phyloP scores from a whole-genome alignment of 805 yeast genomes.

The Saccharomycopsis capsularis region DNA sequence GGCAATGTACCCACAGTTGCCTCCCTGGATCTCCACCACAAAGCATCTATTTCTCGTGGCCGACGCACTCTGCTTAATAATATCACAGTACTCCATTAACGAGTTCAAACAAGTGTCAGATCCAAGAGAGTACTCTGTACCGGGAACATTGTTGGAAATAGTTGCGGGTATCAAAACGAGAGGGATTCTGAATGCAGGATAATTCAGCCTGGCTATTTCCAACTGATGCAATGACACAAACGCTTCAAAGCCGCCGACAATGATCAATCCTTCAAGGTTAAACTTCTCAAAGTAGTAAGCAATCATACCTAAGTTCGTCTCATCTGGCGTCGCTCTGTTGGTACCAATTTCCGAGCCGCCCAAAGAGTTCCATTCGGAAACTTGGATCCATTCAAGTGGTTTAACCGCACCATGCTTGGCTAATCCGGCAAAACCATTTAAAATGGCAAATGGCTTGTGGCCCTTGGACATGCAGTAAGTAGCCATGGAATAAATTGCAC shows the following conservation, averaged over 20 bases:
- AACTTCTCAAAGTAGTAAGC: conserved; percentile 68
- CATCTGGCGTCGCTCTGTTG: conserved; percentile 61
- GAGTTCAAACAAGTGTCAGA: conserved; percentile 70
- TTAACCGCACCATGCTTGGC: conserved; percentile 55
- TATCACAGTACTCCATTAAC: conserved; percentile 66
- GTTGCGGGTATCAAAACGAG: conserved; percentile 76
- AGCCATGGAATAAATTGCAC: conserved; percentile 71
- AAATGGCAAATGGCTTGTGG: conserved; percentile 62
- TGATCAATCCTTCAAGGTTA: conserved; percentile 59
- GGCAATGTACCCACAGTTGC: conserved; percentile 75
- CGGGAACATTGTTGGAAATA: conserved; percentile 74
- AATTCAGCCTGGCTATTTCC: conserved; percentile 49
- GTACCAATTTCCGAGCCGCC: conserved; percentile 86
- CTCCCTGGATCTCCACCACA: conserved; percentile 82
- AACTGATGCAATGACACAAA: conserved; percentile 62
- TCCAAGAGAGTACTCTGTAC: conserved; percentile 73
- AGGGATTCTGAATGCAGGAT: conserved; percentile 71
- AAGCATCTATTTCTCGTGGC: conserved; percentile 73
- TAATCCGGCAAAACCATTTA: conserved; percentile 70
- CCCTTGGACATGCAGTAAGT: conserved; percentile 70
- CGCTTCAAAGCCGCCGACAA: conserved; percentile 81
- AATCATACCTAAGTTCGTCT: conserved; percentile 58
- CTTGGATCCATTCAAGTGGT: conserved; percentile 57
- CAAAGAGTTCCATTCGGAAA: conserved; percentile 62
- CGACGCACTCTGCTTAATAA: conserved; percentile 72